These are phyloP conservation scores for Pichia membranifaciens DNA, from an alignment of 805 yeast genomes.

Conservation along the genomic window DNA sequence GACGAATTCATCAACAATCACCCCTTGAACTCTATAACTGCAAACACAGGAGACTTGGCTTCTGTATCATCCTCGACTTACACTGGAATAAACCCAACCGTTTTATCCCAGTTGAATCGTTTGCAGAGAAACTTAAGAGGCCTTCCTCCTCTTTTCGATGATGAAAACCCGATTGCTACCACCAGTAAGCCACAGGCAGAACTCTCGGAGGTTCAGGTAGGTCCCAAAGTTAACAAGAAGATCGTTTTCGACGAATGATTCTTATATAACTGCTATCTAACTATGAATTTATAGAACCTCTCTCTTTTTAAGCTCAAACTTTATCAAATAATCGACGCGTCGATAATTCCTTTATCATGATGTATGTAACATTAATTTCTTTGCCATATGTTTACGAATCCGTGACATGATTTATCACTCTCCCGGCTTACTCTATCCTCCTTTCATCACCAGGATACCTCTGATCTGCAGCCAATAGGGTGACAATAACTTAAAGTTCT, in stretches of 20 bases:
- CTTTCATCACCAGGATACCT: no score
- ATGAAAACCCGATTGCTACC: constrained; percentile 9
- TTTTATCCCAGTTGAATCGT: constrained; percentile 31
- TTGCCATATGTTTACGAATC: no score
- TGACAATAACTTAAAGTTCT: no score
- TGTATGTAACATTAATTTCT: no score
- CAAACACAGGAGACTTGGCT: not conserved
- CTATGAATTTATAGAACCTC: not conserved
- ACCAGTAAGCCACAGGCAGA: not conserved
- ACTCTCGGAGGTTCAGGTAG: not conserved
- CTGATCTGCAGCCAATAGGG: no score
- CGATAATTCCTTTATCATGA: not conserved
- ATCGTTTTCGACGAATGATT: constrained; percentile 18
- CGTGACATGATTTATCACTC: no score
- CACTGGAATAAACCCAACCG: constrained; percentile 25
- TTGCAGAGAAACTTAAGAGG: constrained; percentile 34
- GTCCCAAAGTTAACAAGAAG: constrained; percentile 17
- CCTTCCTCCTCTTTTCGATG: constrained; percentile 31
- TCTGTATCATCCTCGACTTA: constrained; percentile 11
- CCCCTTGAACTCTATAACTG: constrained; percentile 2
- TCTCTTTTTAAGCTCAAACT: no score
- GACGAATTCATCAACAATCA: constrained; percentile 13
- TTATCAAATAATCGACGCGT: constrained; percentile 2
- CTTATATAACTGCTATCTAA: not conserved
- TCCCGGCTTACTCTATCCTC: no score